Conservation (phyloP, 345 rosid species). For the Chamaenerion angustifolium region DNA sequence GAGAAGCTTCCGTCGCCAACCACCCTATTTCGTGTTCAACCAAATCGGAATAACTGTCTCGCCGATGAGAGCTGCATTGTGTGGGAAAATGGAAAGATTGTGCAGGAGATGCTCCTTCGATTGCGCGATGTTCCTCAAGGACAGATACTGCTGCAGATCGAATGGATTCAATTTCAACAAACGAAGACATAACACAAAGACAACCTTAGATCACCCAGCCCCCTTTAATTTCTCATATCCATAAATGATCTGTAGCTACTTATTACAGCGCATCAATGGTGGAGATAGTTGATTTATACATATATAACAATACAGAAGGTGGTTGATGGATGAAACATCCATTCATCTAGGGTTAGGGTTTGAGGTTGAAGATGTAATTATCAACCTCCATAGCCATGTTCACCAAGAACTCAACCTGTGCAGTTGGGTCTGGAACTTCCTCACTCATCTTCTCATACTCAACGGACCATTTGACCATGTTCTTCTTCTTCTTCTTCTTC, state of each 20-base stretch:
- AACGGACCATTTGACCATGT: constrained; percentile 12
- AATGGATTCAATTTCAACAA: constrained; percentile 15
- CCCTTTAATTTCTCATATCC: too few relatives aligned
- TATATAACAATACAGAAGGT: too few relatives aligned
- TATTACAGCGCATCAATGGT: too few relatives aligned
- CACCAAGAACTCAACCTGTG: constrained; percentile 15
- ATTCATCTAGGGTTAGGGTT: neutral
- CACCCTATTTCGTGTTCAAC: constrained; percentile 14
- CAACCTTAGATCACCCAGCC: too few relatives aligned
- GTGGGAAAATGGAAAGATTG: constrained; percentile 9
- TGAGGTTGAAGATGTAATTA: constrained; percentile 5
- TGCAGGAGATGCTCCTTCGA: constrained; percentile 13
- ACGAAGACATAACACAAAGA: too few relatives aligned
- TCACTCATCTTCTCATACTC: constrained; percentile 21
- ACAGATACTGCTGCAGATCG: constrained; percentile 20
- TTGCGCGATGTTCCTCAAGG: constrained; percentile 21
- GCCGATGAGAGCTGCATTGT: constrained; percentile 16
- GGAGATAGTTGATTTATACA: too few relatives aligned
- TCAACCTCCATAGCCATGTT: constrained; percentile 15
- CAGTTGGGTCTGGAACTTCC: constrained; percentile 13
- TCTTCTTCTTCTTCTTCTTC: constrained; percentile 7
- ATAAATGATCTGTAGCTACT: too few relatives aligned
- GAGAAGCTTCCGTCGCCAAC: constrained; percentile 14
- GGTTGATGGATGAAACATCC: too few relatives aligned
- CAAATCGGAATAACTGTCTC: constrained; percentile 17